These are phyloP conservation scores for Garcia nutans DNA, from an alignment of 345 rosid species.

Conservation along the genomic window DNA sequence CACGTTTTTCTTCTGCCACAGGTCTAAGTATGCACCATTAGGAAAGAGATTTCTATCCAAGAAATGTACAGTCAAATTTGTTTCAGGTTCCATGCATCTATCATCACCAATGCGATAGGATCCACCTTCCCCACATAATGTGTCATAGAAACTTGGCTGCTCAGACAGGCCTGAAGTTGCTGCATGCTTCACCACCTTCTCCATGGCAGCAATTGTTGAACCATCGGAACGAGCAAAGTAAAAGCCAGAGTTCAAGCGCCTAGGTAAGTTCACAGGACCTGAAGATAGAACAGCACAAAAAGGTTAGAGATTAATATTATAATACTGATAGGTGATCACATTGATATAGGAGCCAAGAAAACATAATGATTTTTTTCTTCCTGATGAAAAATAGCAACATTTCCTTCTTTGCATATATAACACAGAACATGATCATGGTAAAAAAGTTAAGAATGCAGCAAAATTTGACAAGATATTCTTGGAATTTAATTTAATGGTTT, in stretches of 20 bases:
- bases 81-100: slow-evolving; percentile 64
- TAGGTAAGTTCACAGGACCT: slow-evolving; percentile 83
- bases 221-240: slow-evolving; percentile 66
- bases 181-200: slow-evolving; percentile 89
- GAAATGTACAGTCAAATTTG: slow-evolving; percentile 65
- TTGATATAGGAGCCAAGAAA: not conserved
- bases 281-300: slow-evolving; percentile 19
- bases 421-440: not conserved
- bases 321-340: not conserved
- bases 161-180: slow-evolving; percentile 70
- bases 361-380: not conserved
- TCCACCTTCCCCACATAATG: slow-evolving; percentile 86
- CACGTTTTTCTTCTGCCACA: slow-evolving; percentile 67
- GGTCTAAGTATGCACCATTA: slow-evolving; percentile 72
- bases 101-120: slow-evolving; percentile 49
- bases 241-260: slow-evolving; percentile 89
- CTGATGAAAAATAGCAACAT: not conserved
- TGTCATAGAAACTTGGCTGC: slow-evolving; percentile 94
- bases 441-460: not conserved
- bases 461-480: slow-evolving; percentile 1
- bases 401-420: not conserved
- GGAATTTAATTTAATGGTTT: not conserved
- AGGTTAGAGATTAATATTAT: not conserved
- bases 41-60: slow-evolving; percentile 83
- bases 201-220: slow-evolving; percentile 66